Base-by-base conservation (phyloP, 257 asterid species). In the Solanum peruvianum region DNA sequence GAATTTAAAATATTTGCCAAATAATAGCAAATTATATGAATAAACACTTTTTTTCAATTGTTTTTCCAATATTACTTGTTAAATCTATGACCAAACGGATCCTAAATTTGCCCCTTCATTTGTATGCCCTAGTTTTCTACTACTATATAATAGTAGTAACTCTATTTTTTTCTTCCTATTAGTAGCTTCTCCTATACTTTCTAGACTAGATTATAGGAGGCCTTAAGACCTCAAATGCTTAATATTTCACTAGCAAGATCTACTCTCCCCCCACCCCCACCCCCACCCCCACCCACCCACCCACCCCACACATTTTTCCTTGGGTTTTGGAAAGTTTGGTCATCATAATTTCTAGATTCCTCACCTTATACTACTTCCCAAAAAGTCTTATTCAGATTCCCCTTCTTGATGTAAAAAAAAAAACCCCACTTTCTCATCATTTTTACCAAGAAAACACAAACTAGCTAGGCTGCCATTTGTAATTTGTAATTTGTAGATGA, bases 321-420 rank as follows among this genome's bases (percentile, higher is more conserved):
- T 89, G 88, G 91, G 88, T 78, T 89, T 88, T 89, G 96, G 95
- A 92, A 93, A 91, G 94, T 89, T 87, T 78, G 85, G 64, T 42
- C 16, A 88, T 85, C 93, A 91, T 52, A 52, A 15, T 91, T 92
- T 87, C 86, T 85, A 91, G 95, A 96, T 94, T 94, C 98, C 92
- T 70, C 88, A 85, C 91, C 91, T 86, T 87, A 81, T 71, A 27
- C 84, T 42, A n/a, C 80, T 90, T 91, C 91, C 92, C 91, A 62
- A 89, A 90, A 89, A 90, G 90, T 88, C 21, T 76, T 87, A 82
- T 89, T 86, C 93, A 91, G 94, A 92, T 93, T 94, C 96, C 89
- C 80, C 84, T 87, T 76, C 89, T 86, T 88, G 81, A 81, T 89
- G 86, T 77, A 91, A 70, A 87, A 82, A 75, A 82, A 86, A 47